Conservation (phyloP, 2,329 filamentous ascomycete genomes). For the Phoma herbarum region DNA sequence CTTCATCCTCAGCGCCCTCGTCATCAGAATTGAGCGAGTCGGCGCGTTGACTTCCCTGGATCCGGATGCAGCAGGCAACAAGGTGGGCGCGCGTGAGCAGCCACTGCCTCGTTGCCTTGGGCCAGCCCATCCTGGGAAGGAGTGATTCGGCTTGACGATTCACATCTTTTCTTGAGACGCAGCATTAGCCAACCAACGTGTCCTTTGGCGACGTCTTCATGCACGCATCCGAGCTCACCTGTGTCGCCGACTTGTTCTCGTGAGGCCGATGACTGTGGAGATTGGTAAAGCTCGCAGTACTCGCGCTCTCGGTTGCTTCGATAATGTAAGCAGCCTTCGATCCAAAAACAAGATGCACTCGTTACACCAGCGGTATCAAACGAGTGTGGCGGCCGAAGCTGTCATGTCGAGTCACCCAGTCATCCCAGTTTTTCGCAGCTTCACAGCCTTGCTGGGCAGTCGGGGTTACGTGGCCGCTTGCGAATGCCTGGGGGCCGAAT, state of each 20-base stretch:
- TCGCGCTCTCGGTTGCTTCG: not conserved
- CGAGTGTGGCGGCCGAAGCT: not conserved
- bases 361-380: slow-evolving; percentile 3
- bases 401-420: slow-evolving; percentile 10
- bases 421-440: slow-evolving; percentile 13
- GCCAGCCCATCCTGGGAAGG: slow-evolving; percentile 11
- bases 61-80: slow-evolving; percentile 7
- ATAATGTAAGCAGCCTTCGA: slow-evolving; percentile 9
- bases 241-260: not conserved
- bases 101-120: slow-evolving; percentile 22
- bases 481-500: slow-evolving; percentile 9
- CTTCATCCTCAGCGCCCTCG: slow-evolving; percentile 1
- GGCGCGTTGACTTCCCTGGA: not conserved
- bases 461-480: slow-evolving; percentile 4
- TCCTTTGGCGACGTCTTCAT: not conserved
- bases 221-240: not conserved
- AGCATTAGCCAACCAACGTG: slow-evolving; percentile 7
- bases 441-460: slow-evolving; percentile 24
- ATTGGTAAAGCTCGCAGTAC: slow-evolving; percentile 4
- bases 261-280: not conserved
- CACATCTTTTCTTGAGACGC: slow-evolving; percentile 12
- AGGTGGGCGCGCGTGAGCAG: slow-evolving; percentile 14
- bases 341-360: not conserved
- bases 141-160: slow-evolving; percentile 14
- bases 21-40: slow-evolving; percentile 1